A percentile compares a stretch with the other conserved stretches of the same genome.
Evolutionary conservation across 768 basidiomycete genomes (phyloP).

Genomic region (Trametes sanguinea): DNA sequence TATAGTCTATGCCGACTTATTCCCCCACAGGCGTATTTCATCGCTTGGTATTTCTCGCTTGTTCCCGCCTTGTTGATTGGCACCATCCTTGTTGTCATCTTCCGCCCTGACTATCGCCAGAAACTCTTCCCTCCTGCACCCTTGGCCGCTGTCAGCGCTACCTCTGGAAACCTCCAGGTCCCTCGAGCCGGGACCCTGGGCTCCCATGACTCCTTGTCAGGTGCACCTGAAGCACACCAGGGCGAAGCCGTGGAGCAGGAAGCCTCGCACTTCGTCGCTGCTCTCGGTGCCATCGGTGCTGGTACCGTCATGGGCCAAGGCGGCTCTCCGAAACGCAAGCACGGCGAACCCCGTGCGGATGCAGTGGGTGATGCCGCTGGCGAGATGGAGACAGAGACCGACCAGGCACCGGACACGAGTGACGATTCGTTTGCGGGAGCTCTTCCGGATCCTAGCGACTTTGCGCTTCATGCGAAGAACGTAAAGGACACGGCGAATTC

Average conservation of each 20-base stretch:
- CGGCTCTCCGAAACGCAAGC: conserved; percentile 22
- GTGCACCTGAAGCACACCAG: conserved; percentile 38
- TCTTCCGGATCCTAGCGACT: conserved; percentile 34
- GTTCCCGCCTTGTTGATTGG: conserved; percentile 37
- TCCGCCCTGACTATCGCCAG: conserved; percentile 37
- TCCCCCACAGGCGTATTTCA: conserved; percentile 33
- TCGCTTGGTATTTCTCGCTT: conserved; percentile 40
- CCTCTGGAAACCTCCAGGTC: conserved; percentile 36
- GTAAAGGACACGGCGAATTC: conserved; percentile 26
- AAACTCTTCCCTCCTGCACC: conserved; percentile 41
- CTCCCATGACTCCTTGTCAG: conserved; percentile 35
- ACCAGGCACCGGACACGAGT: conserved; percentile 24
- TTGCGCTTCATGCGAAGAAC: conserved; percentile 34
- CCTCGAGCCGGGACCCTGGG: conserved; percentile 37
- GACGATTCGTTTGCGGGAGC: conserved; percentile 24
- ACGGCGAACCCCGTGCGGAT: conserved; percentile 25
- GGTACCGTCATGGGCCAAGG: conserved; percentile 34
- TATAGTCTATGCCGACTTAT: not conserved
- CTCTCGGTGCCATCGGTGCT: conserved; percentile 35
- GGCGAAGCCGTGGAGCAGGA: conserved; percentile 44
- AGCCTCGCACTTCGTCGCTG: conserved; percentile 38
- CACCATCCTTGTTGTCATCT: conserved; percentile 38
- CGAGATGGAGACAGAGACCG: conserved; percentile 26
- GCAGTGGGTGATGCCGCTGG: conserved; percentile 24
- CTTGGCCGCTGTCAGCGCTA: conserved; percentile 34